Percentiles rank a stretch among this genome's conserved stretches.
phyloP scores from a whole-genome alignment of 805 yeast species.

The Kodamaea hsintzibuensis region DNA sequence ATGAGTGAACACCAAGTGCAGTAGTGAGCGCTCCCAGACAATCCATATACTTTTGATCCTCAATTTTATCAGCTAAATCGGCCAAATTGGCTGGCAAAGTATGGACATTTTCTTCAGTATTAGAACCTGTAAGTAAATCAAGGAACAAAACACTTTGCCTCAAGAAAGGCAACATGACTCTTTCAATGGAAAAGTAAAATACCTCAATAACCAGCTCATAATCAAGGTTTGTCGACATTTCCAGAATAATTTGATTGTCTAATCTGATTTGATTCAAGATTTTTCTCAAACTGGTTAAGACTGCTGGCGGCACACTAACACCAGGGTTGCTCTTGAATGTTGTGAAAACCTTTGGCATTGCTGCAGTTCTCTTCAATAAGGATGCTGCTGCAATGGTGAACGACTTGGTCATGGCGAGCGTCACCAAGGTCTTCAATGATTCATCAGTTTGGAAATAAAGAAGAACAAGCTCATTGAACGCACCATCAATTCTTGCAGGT shows the following conservation, averaged over 20 bases:
- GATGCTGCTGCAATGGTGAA: constrained; percentile 16
- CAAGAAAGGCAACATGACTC: constrained; percentile 31
- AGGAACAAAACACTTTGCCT: constrained; percentile 35
- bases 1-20: constrained; percentile 24
- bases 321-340: constrained; percentile 6
- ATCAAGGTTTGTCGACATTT: background rate
- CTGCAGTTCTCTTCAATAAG: background rate
- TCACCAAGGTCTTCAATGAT: constrained; percentile 38
- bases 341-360: background rate
- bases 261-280: background rate
- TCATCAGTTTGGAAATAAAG: constrained; percentile 48
- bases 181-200: constrained; percentile 17
- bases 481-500: constrained; percentile 20
- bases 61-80: constrained; percentile 17
- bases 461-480: constrained; percentile 39
- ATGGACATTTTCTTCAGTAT: constrained; percentile 25
- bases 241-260: background rate
- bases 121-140: constrained; percentile 32
- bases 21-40: constrained; percentile 26
- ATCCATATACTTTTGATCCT: constrained; percentile 17
- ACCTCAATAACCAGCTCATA: background rate
- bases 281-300: background rate
- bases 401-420: constrained; percentile 31
- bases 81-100: constrained; percentile 17
- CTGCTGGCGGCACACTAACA: constrained; percentile 4